phyloP scores from a whole-genome alignment of 306 rosid genomes.

The Sesbania bispinosa region DNA sequence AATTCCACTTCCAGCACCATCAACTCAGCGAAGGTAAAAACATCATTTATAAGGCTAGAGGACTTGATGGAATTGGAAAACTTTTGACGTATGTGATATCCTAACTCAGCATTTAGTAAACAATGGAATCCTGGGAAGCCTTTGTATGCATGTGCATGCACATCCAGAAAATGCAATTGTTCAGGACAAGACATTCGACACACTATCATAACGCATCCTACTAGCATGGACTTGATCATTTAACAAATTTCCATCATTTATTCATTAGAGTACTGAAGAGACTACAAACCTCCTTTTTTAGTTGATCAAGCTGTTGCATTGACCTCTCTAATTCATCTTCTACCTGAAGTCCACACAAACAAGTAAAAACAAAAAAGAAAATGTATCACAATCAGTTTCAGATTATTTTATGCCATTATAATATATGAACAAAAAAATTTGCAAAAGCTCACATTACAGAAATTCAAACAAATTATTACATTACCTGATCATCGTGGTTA shows the following conservation, averaged over 20 bases:
- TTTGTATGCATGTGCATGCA: neutral
- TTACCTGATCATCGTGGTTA: slow-evolving; percentile 47
- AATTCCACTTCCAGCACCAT: slow-evolving; percentile 25
- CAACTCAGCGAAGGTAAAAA: slow-evolving; percentile 15
- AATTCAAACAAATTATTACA: slow-evolving; percentile 7
- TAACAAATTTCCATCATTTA: neutral
- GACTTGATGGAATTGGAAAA: neutral
- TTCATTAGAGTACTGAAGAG: slow-evolving; percentile 15
- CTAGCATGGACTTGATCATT: neutral
- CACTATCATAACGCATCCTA: neutral
- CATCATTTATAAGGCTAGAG: neutral
- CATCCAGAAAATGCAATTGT: neutral
- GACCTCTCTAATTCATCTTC: slow-evolving; percentile 65
- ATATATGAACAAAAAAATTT: slow-evolving; percentile 25
- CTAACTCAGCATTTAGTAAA: slow-evolving; percentile 1
- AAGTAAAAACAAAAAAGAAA: slow-evolving; percentile 12
- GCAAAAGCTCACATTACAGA: slow-evolving; percentile 33
- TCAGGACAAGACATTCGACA: slow-evolving; percentile 7
- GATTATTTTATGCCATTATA: slow-evolving; percentile 1
- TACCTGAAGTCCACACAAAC: slow-evolving; percentile 39
- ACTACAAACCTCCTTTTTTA: slow-evolving; percentile 70
- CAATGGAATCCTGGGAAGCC: neutral
- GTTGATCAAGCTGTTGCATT: slow-evolving; percentile 48
- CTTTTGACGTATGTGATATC: neutral
- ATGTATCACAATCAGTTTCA: neutral